Evolutionary conservation across 352 stramenopile species (phyloP).

Genomic region (Globisporangium spinosum): DNA sequence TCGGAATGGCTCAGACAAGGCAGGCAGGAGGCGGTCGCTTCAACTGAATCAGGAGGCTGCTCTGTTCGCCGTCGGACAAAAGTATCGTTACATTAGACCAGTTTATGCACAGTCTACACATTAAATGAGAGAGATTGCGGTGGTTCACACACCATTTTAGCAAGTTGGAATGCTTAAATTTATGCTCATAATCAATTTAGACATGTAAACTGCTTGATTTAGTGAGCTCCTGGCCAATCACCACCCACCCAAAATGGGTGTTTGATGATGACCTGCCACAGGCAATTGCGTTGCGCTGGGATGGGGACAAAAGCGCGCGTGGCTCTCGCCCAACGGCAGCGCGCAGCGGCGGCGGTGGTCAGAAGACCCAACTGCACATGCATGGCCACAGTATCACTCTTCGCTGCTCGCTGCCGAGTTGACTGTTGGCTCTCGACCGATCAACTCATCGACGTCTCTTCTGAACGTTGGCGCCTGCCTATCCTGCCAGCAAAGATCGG

Average conservation of each 20-base stretch:
- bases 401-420: not conserved
- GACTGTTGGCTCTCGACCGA: constrained; percentile 7
- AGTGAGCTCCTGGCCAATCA: not conserved
- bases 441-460: not conserved
- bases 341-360: constrained; percentile 24
- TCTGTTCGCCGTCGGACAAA: not conserved
- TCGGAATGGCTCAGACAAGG: not conserved
- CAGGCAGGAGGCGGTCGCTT: not conserved
- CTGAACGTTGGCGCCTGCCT: not conserved
- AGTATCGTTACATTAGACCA: not conserved
- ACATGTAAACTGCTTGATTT: not conserved
- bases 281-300: not conserved
- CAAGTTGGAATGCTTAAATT: not conserved
- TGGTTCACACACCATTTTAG: not conserved
- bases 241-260: not conserved
- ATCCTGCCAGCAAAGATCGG: not conserved
- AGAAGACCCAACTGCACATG: constrained; percentile 32
- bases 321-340: not conserved
- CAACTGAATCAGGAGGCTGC: not conserved
- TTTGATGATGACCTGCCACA: not conserved
- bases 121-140: not conserved
- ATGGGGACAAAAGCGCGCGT: constrained; percentile 3
- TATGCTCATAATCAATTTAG: not conserved
- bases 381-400: no score
- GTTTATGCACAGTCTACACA: not conserved